These are phyloP conservation scores for Petrea volubilis DNA, from an alignment of 257 asterid species.

Conservation along the genomic window DNA sequence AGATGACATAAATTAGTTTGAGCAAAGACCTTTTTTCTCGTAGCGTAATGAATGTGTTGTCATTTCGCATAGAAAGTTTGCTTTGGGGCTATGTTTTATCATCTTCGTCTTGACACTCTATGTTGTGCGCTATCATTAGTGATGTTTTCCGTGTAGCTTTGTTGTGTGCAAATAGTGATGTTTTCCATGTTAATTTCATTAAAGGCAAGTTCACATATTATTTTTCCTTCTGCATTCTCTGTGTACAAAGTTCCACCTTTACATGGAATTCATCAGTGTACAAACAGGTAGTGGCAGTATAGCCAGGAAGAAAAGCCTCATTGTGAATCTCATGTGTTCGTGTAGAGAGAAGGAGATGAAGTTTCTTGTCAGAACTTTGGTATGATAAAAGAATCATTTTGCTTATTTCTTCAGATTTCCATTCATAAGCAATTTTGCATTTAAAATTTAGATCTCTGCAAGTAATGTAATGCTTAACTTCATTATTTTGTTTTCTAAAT, in stretches of 20 bases:
- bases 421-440: conserved; percentile 2
- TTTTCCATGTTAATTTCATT: neutral
- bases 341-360: conserved; percentile 95
- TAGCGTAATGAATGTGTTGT: neutral
- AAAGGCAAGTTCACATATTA: conserved; percentile 2
- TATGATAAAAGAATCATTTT: conserved; percentile 32
- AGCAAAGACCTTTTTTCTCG: neutral
- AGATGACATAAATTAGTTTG: conserved; percentile 11
- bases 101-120: neutral
- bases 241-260: conserved; percentile 26
- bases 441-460: conserved; percentile 20
- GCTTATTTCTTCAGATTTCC: conserved; percentile 7
- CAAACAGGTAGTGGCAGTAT: conserved; percentile 93
- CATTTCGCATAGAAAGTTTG: neutral
- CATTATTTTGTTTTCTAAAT: neutral
- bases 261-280: conserved; percentile 64
- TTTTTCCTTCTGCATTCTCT: conserved; percentile 15
- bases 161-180: neutral
- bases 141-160: conserved; percentile 4
- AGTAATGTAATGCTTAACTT: conserved; percentile 10
- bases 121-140: conserved; percentile 9
- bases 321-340: conserved; percentile 84
- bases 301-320: conserved; percentile 69
- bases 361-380: conserved; percentile 90
- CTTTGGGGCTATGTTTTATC: neutral